Percentiles rank a stretch among this genome's conserved stretches.
These are phyloP conservation scores for Colletotrichum plurivorum DNA, from an alignment of 2,329 filamentous ascomycete genomes.

Conservation along the genomic window DNA sequence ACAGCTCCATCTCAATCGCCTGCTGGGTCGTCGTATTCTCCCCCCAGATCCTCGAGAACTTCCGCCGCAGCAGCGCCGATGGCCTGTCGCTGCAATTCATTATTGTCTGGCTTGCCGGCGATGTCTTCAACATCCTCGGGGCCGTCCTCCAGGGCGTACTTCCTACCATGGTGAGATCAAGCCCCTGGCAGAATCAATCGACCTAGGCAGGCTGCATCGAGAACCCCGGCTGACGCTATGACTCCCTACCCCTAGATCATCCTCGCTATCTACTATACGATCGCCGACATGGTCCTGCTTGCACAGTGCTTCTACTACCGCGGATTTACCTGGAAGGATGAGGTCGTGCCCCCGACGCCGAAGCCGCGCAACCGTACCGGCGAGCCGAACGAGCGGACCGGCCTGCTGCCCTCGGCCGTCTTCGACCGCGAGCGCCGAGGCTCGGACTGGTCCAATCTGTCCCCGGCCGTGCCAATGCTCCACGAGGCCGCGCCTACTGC, in stretches of 20 bases:
- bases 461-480: constrained; percentile 85
- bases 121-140: constrained; percentile 98
- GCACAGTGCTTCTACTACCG: constrained; percentile 96
- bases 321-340: constrained; percentile 79
- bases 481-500: constrained; percentile 57
- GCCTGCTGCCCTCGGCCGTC: constrained; percentile 54
- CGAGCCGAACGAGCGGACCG: constrained; percentile 67
- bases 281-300: constrained; percentile 90
- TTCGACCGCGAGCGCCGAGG: constrained; percentile 61
- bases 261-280: constrained; percentile 92
- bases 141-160: constrained; percentile 91
- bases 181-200: not conserved
- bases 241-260: constrained; percentile 71
- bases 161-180: constrained; percentile 82
- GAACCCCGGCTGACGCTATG: constrained; percentile 37
- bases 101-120: constrained; percentile 91
- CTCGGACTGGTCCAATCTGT: constrained; percentile 75
- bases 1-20: constrained; percentile 92
- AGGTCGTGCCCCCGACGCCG: constrained; percentile 58
- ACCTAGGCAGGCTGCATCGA: constrained; percentile 24
- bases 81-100: constrained; percentile 93
- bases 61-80: constrained; percentile 86
- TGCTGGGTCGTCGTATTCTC: constrained; percentile 99
- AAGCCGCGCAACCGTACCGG: constrained; percentile 54
- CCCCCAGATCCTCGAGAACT: constrained; percentile 96